Base-by-base conservation (phyloP, 768 basidiomycete genomes). In the Serendipita sp. region DNA sequence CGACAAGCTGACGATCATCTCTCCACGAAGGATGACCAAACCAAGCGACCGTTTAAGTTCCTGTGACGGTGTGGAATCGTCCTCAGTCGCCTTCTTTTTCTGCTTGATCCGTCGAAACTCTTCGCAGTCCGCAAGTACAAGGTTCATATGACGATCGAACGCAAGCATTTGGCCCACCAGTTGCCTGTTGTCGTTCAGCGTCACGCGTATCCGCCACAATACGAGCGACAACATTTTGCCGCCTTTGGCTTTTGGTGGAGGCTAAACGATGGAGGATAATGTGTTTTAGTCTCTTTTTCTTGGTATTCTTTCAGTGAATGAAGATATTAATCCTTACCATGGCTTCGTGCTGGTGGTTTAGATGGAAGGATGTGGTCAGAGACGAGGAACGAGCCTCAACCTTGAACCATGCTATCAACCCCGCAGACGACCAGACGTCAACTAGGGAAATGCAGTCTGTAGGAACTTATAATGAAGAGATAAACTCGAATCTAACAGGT, bases 81-180 rank as follows among this genome's bases (percentile, higher is more conserved):
- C 89, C 69, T 58, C 68, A 45, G 72, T 86, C 32, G 89, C 89
- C 13, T 83, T 73, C 78, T 95, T 89, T 80, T 98, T 97, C 45
- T 88, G 88, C 68, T 89, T 79, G 46, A 98, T 86, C 68, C 89
- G 85, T 71, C 96, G 78, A 73, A 98, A 99, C 76, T 99, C 96
- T 75, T 99, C 96, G 72, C 94, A 97, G 70, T 98, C 96, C 15
- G 95, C 93, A 64, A 99, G 78, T 51, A 99, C 96, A 70, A 99
- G 80, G 77, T 99, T 99, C 96, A 98, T 99, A 76, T 99, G 96
- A 72, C 90, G 87, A 78, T 99, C 96, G 74, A 97, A 99, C 63
- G 96, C 96, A 74, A 99, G 88, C 91, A 98, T 96, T 78, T 98
- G 96, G 46, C 96, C 96, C 53, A 90, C 92, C 70, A 98, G 78